Base-by-base conservation (phyloP, 192 early-diverging fungal species). In the Lobosporangium transversale region DNA sequence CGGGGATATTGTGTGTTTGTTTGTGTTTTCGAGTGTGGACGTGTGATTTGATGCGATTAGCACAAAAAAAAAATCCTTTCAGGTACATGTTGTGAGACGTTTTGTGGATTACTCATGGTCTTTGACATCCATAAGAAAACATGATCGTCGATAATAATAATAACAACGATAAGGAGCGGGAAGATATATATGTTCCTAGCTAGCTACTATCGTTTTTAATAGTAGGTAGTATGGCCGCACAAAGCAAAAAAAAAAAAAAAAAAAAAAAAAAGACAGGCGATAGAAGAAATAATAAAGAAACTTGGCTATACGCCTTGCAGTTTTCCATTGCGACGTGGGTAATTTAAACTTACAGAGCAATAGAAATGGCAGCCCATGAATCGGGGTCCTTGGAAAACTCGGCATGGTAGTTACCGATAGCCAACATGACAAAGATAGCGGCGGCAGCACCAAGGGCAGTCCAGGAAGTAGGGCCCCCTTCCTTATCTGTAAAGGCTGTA, bases 361-460 rank as follows among this genome's bases (percentile, higher is more conserved):
- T 66, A 17, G 67, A 48, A 33, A 51, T 50, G 18, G 47, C 66
- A 50, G 53, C 55, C 68, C 69, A 66, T 57, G 78, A 70, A 58
- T 70, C 78, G 17, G 78, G 78, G 35, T 79, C 78, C 49, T 40
- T 79, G 5, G 67, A 66, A 31, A 66, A 71, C 59, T 71, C 52
- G 42, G 57, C 57, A 15, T 65, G 63, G 63, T 66, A 70, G 50
- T 55, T 62, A 27, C 64, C 73, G 27, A 79, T 61, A 32, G 62
- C 52, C 35, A 71, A 24, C 9, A 79, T 50, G 29, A 65, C 29
- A 52, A 79, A 65, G 47, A 79, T 21, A 45, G 76, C n/a, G 26
- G 30, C 11, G 45, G 76, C 68, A 11, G 65, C 66, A 5, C 69
- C 71, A 17, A 45, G 26, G 27, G 67, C 65, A 61, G 73, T 44